Conservation (phyloP, 805 yeast genomes). For the Kuraishia capsulata region DNA sequence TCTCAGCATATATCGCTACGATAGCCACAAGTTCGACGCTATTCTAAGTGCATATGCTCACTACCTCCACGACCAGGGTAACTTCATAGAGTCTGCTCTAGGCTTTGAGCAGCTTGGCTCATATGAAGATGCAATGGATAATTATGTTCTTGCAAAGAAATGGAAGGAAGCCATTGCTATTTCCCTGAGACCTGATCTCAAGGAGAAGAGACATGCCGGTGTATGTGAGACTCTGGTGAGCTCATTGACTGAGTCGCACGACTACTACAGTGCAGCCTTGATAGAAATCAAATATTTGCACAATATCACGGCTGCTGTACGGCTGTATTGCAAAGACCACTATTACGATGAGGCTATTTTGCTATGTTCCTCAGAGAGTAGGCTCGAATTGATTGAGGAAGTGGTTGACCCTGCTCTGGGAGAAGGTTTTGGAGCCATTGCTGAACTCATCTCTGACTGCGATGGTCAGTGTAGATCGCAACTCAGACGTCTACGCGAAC, state of each 20-base stretch:
- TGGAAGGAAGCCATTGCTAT: constrained; percentile 83
- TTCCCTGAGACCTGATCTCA: constrained; percentile 25
- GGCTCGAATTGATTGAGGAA: constrained; percentile 37
- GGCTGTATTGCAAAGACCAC: constrained; percentile 65
- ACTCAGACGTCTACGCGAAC: constrained; percentile 70
- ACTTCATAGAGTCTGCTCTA: constrained; percentile 69
- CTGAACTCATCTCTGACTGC: constrained; percentile 92
- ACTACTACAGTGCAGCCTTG: constrained; percentile 73
- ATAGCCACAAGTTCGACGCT: constrained; percentile 39
- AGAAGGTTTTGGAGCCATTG: constrained; percentile 81
- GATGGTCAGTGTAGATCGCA: constrained; percentile 79
- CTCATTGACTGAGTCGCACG: constrained; percentile 56
- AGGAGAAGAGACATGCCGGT: constrained; percentile 25
- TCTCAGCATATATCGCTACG: constrained; percentile 49
- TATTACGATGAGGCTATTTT: constrained; percentile 70
- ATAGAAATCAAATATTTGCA: constrained; percentile 56
- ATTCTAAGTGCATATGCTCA: constrained; percentile 58
- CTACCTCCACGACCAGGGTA: constrained; percentile 42
- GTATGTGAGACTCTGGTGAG: constrained; percentile 54
- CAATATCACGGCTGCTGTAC: constrained; percentile 54
- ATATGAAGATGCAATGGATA: constrained; percentile 53
- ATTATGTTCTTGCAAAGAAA: constrained; percentile 58
- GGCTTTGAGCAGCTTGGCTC: constrained; percentile 62
- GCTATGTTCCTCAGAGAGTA: constrained; percentile 38
- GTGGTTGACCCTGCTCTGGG: constrained; percentile 67